phyloP scores from a whole-genome alignment of 495 filamentous ascomycete genomes.

The Xylaria castorea region DNA sequence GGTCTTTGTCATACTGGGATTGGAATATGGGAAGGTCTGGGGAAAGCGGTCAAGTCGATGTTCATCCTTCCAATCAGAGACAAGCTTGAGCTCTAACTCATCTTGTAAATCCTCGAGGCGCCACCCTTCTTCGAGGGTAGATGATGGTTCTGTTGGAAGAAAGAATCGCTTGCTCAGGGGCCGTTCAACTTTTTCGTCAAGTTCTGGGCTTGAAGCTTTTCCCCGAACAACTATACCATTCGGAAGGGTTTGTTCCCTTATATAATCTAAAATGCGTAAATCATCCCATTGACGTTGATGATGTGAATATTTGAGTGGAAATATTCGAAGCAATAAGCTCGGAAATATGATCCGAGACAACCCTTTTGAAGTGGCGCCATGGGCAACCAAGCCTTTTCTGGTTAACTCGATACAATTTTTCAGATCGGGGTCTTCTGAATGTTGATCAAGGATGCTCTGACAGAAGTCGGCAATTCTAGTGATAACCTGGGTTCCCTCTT shows the following conservation, averaged over 20 bases:
- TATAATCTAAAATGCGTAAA: background rate
- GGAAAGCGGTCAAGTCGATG: background rate
- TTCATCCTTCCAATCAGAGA: background rate
- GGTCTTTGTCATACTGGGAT: background rate
- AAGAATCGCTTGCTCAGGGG: background rate
- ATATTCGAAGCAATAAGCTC: background rate
- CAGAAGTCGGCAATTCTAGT: background rate
- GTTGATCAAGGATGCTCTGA: background rate
- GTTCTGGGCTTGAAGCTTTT: background rate
- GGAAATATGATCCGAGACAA: slow-evolving; percentile 1
- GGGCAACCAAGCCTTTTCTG: background rate
- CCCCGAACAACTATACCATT: background rate
- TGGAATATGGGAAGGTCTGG: background rate
- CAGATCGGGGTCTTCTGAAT: background rate
- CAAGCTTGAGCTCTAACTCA: background rate
- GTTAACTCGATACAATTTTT: background rate
- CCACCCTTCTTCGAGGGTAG: background rate
- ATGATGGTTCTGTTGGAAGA: background rate
- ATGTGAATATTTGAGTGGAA: background rate
- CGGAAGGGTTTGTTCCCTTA: background rate
- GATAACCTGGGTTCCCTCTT: background rate
- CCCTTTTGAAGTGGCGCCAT: background rate
- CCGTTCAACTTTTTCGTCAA: background rate
- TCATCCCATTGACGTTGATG: background rate
- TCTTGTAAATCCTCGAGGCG: background rate